Evolutionary conservation across 1,284 basidiomycete species (phyloP), one percentile per base, ranked within the genome.

Genomic region (Sparassis latifolia): DNA sequence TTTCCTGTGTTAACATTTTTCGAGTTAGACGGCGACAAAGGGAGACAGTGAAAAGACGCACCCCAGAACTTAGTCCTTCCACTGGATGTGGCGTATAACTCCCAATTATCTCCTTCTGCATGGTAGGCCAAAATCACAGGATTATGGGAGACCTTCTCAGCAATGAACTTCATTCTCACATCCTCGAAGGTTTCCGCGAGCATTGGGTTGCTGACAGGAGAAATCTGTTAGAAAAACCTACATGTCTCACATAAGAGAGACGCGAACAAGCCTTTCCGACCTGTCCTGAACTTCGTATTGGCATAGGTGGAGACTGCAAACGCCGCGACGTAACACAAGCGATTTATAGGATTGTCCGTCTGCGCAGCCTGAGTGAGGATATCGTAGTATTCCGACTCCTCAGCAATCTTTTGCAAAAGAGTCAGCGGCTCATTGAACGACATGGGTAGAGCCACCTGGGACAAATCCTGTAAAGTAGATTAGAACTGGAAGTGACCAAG

Each of bases 1-100:
- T 90, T 91, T 10, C 89, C 89, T 90, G 44, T 48, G 52, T 56
- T 60, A 52, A 54, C 56, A 56, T 28, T 47, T 28, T 42, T 27
- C 20, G 20, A 1, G 35, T 45, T 51, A 41, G 45, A 56, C 52
- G 44, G 55, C 52, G 53, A 54, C 55, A 45, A 27, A 52, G 64
- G 51, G 47, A 53, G 29, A 30, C 50, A 52, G 54, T 55, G 53
- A 37, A 44, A 46, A 37, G 39, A 61, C 64, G 47, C 66, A 88
- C 91, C 91, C 87, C 90, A 92, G 67, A 94, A 92, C 67, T 92
- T 93, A 51, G 89, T 92, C 66, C 82, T 89, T 29, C 86, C 90
- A 56, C 79, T 77, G 33, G 82, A 85, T 1, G 84, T 89, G 39
- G 78, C 86, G 58, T 74, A 77, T 32, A 89, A 66, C 62, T 85